Conservation (phyloP, 192 early-diverging fungal species). For the Piromyces finnis region DNA sequence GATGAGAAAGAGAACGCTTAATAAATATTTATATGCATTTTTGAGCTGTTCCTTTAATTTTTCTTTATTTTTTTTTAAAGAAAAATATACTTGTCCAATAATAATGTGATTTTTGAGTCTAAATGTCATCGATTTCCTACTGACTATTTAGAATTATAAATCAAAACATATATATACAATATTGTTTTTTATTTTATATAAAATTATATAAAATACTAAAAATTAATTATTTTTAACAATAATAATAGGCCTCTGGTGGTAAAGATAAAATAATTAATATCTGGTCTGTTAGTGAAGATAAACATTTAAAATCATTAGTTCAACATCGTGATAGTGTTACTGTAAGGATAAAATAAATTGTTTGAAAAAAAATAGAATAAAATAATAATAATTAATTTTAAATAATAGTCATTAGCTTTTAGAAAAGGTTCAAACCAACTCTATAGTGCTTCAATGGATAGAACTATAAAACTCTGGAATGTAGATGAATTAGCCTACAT, state of each 20-base stretch:
- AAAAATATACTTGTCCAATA: not conserved
- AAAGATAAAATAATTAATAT: constrained; percentile 78
- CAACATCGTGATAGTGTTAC: constrained; percentile 88
- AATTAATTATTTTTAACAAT: not conserved
- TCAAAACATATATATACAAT: not conserved
- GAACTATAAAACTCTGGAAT: constrained; percentile 96
- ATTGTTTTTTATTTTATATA: too few relatives aligned
- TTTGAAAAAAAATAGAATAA: not conserved
- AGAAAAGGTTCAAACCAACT: constrained; percentile 59
- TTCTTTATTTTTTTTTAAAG: not conserved
- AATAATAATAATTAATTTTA: too few relatives aligned
- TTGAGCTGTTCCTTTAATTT: constrained; percentile 18
- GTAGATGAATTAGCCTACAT: constrained; percentile 77
- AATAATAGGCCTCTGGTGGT: constrained; percentile 58
- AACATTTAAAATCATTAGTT: constrained; percentile 49
- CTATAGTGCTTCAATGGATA: constrained; percentile 77
- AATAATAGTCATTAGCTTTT: constrained; percentile 52
- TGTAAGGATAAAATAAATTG: constrained; percentile 11
- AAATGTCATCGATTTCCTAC: not conserved
- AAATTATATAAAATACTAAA: not conserved
- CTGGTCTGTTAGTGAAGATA: constrained; percentile 68
- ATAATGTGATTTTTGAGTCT: not conserved
- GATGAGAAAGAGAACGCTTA: not conserved
- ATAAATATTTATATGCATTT: constrained; percentile 1
- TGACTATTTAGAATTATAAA: not conserved